Base-by-base conservation (phyloP, 2,329 filamentous ascomycete species). In the Botrytis fragariae region DNA sequence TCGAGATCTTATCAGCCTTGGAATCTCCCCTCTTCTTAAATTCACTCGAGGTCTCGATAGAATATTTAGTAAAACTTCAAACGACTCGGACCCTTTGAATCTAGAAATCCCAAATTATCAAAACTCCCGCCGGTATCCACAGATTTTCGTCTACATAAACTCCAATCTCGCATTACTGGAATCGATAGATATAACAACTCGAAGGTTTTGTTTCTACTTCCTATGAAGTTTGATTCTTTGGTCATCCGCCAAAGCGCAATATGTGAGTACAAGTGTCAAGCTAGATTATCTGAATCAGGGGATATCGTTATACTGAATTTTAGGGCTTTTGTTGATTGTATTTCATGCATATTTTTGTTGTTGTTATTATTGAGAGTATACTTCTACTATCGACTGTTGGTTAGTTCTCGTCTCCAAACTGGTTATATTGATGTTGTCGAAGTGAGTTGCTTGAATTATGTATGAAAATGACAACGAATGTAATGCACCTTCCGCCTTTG, bases 41-140 rank as follows among this genome's bases (percentile, higher is more conserved):
- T 51, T 51, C 48, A 51, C 48, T n/a, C 5, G 0, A 51, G 1
- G n/a, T 14, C 10, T 51, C 22, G 25, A 51, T 54, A 4, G 14
- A 29, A 4, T n/a, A 3, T n/a, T 54, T 18, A 54, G 25, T n/a
- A n/a, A 3, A n/a, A 54, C 4, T 6, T 0, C 29, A 60, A 3
- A 29, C 25, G 8, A 5, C 2, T 16, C 1, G 0, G 7, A 37
- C 10, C 0, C 2, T 3, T 8, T 14, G 7, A 61, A 1, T 10
- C 54, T 20, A 2, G 8, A 29, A 35, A 59, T 35, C 8, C 1
- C 4, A 16, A n/a, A 16, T n/a, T n/a, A 0, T 2, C 18, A 32
- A 32, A 22, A 35, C 16, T 1, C 29, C 18, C 4, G 1, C 16
- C 4, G 4, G 29, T 59, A 54, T 59, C 54, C 8, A 2, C 3